These are phyloP conservation scores for Lachnellula hyalina DNA, from an alignment of 2,329 filamentous ascomycete genomes.

Conservation along the genomic window DNA sequence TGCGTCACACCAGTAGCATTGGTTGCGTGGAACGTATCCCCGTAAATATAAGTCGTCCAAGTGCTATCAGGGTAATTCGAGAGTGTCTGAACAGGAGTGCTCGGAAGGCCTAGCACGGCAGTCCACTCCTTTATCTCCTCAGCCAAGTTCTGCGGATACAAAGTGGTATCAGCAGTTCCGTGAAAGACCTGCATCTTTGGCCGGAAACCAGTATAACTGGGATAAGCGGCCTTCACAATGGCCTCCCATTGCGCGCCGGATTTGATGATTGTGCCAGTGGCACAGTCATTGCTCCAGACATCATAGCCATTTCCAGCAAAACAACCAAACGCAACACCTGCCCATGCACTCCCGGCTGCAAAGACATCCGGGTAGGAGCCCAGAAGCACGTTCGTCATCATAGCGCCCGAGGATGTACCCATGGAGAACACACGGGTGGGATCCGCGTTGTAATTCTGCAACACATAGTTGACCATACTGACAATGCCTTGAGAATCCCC, in stretches of 20 bases:
- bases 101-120: conserved; percentile 34
- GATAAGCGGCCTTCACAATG: conserved; percentile 34
- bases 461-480: conserved; percentile 52
- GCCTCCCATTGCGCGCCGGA: conserved; percentile 43
- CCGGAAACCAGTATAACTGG: conserved; percentile 30
- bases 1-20: conserved; percentile 18
- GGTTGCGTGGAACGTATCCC: conserved; percentile 17
- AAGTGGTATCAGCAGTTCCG: conserved; percentile 33
- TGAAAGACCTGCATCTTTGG: conserved; percentile 23
- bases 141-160: conserved; percentile 35
- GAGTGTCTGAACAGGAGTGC: conserved; percentile 19
- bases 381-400: conserved; percentile 47
- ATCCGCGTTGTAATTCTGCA: conserved; percentile 47
- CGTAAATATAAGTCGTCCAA: conserved; percentile 26
- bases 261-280: conserved; percentile 24
- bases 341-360: conserved; percentile 39
- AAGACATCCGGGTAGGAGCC: conserved; percentile 45
- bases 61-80: conserved; percentile 23
- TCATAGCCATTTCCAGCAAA: conserved; percentile 38
- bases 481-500: conserved; percentile 50
- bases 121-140: conserved; percentile 42
- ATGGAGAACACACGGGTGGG: conserved; percentile 47
- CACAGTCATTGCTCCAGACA: conserved; percentile 48
- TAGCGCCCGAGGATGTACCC: conserved; percentile 44
- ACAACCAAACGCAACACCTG: conserved; percentile 41